These are phyloP conservation scores for Filosporella fistucella DNA, from an alignment of 495 filamentous ascomycete species.

Conservation along the genomic window DNA sequence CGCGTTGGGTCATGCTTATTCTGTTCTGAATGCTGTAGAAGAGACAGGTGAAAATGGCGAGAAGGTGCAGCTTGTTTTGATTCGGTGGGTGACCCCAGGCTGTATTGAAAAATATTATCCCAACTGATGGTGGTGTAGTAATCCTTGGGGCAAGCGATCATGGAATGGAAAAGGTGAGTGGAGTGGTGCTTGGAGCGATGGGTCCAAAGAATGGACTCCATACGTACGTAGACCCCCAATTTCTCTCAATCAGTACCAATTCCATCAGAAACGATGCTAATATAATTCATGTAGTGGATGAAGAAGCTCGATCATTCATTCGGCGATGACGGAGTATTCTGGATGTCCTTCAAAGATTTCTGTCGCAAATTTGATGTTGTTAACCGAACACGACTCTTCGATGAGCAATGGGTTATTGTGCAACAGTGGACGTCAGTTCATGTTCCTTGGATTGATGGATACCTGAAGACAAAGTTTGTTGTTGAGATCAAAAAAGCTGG, in stretches of 20 bases:
- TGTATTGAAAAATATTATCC: constrained; percentile 70
- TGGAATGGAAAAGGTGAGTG: constrained; percentile 80
- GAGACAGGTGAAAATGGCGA: no score
- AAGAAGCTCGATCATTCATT: constrained; percentile 63
- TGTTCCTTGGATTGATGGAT: constrained; percentile 81
- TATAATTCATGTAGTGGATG: no score
- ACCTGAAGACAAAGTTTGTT: constrained; percentile 76
- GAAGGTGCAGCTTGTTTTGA: no score
- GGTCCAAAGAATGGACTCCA: constrained; percentile 90
- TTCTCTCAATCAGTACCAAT: no score
- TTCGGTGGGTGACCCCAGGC: constrained; percentile 84
- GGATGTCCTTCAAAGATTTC: constrained; percentile 72
- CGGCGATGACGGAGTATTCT: constrained; percentile 76
- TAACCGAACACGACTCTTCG: constrained; percentile 82
- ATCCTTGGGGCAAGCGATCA: constrained; percentile 84
- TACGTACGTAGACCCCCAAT: no score
- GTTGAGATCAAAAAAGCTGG: constrained; percentile 61
- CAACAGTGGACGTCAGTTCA: constrained; percentile 78
- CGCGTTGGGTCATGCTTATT: constrained; percentile 76
- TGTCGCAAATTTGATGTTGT: constrained; percentile 77
- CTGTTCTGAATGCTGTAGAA: constrained; percentile 79
- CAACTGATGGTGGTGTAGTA: constrained; percentile 73
- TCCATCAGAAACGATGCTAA: no score
- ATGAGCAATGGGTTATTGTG: constrained; percentile 70
- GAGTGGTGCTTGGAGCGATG: constrained; percentile 82